These are phyloP conservation scores for Phenoliferia sp. DNA, from an alignment of 1,284 basidiomycete species.

Conservation along the genomic window DNA sequence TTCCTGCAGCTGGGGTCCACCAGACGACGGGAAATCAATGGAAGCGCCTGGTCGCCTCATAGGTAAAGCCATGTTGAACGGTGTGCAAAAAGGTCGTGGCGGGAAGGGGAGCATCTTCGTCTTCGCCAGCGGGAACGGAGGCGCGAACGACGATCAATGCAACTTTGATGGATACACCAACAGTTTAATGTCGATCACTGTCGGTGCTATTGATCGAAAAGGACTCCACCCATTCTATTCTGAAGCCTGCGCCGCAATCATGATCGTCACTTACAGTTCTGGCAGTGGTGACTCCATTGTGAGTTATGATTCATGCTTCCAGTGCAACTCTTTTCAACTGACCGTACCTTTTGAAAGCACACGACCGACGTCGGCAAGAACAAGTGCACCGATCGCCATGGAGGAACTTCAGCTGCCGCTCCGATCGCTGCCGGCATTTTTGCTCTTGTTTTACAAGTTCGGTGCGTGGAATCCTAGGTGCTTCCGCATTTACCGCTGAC, in stretches of 20 bases:
- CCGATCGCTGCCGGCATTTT: constrained; percentile 91
- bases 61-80: constrained; percentile 90
- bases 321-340: not conserved
- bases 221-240: constrained; percentile 96
- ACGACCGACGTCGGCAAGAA: constrained; percentile 90
- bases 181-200: constrained; percentile 92
- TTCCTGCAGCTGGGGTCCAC: constrained; percentile 85
- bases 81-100: constrained; percentile 80
- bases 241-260: constrained; percentile 92
- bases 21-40: constrained; percentile 92
- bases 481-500: no score
- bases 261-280: constrained; percentile 93
- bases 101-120: constrained; percentile 94
- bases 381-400: constrained; percentile 77
- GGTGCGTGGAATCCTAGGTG: constrained; percentile 60
- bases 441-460: constrained; percentile 75
- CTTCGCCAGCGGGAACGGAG: constrained; percentile 97
- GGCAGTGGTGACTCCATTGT: constrained; percentile 92
- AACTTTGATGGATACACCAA: constrained; percentile 99
- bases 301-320: constrained; percentile 40
- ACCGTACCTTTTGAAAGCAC: constrained; percentile 52
- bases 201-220: constrained; percentile 86
- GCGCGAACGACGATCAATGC: constrained; percentile 87
- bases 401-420: constrained; percentile 95
- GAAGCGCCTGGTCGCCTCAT: constrained; percentile 90